These are phyloP conservation scores for Pseudogymnoascus pannorum DNA, from an alignment of 2,329 filamentous ascomycete species.

Conservation along the genomic window DNA sequence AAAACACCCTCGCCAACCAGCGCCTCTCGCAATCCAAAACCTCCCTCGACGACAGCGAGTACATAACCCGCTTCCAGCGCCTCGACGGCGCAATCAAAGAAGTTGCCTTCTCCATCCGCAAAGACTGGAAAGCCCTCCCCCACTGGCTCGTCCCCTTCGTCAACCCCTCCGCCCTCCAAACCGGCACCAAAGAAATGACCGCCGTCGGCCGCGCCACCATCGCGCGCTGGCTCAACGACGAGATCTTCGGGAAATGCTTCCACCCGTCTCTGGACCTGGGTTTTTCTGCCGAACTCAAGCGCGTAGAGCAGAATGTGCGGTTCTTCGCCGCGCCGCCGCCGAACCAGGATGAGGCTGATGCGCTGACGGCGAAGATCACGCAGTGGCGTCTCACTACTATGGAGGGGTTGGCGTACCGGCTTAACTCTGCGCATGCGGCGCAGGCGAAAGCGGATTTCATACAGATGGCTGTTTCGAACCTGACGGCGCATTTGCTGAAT, in stretches of 20 bases:
- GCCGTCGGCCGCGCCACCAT: slow-evolving; percentile 86
- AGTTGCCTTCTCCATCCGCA: slow-evolving; percentile 89
- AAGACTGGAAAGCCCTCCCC: slow-evolving; percentile 81
- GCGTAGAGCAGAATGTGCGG: slow-evolving; percentile 81
- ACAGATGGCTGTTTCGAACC: slow-evolving; percentile 58
- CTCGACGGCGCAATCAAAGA: slow-evolving; percentile 93
- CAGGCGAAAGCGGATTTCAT: slow-evolving; percentile 64
- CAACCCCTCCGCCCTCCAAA: slow-evolving; percentile 76
- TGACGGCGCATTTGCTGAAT: slow-evolving; percentile 63
- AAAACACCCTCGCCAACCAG: slow-evolving; percentile 96
- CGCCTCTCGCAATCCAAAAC: slow-evolving; percentile 90
- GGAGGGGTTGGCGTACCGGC: slow-evolving; percentile 71
- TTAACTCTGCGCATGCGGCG: slow-evolving; percentile 58
- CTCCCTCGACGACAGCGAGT: slow-evolving; percentile 91
- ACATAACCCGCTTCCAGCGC: slow-evolving; percentile 78
- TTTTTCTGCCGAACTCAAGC: slow-evolving; percentile 73
- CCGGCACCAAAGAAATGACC: slow-evolving; percentile 96
- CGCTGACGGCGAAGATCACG: slow-evolving; percentile 77
- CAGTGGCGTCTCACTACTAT: slow-evolving; percentile 91
- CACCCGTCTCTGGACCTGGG: slow-evolving; percentile 76
- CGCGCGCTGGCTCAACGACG: slow-evolving; percentile 81
- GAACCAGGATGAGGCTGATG: slow-evolving; percentile 82
- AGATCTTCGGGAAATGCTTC: slow-evolving; percentile 87
- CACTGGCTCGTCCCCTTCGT: slow-evolving; percentile 72
- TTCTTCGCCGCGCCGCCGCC: slow-evolving; percentile 64